Conservation (phyloP, 1,139 yeast species). For the Yamadazyma atmosphaerica region DNA sequence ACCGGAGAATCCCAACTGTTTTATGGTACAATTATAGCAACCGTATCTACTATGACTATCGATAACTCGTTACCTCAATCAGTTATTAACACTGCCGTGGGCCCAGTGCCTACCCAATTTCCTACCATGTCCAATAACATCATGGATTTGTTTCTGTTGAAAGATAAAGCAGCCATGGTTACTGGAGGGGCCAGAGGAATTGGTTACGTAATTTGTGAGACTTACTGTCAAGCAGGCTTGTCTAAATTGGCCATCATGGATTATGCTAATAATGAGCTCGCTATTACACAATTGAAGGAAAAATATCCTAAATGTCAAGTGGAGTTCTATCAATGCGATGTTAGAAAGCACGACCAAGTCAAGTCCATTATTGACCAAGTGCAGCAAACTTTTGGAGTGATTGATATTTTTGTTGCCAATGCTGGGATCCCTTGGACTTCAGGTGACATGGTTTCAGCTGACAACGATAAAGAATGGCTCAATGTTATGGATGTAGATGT, state of each 20-base stretch:
- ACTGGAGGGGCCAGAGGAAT: slow-evolving; percentile 50
- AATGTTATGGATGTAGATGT: slow-evolving; percentile 46
- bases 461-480: slow-evolving; percentile 46
- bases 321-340: slow-evolving; percentile 40
- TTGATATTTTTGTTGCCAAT: slow-evolving; percentile 55
- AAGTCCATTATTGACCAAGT: slow-evolving; percentile 31
- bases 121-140: slow-evolving; percentile 35
- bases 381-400: slow-evolving; percentile 35
- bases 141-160: slow-evolving; percentile 37
- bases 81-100: slow-evolving; percentile 37
- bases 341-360: slow-evolving; percentile 41
- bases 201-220: slow-evolving; percentile 45
- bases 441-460: slow-evolving; percentile 37
- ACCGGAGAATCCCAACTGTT: background rate
- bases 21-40: background rate
- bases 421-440: slow-evolving; percentile 53
- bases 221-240: slow-evolving; percentile 46
- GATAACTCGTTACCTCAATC: slow-evolving; percentile 18
- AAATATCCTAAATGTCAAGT: slow-evolving; percentile 33
- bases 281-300: slow-evolving; percentile 27
- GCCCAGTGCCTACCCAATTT: slow-evolving; percentile 40
- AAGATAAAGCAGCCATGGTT: slow-evolving; percentile 38
- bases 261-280: slow-evolving; percentile 34
- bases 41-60: slow-evolving; percentile 17
- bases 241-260: slow-evolving; percentile 46